These are phyloP conservation scores for Tephrocybe sp. DNA, from an alignment of 768 basidiomycete genomes.

Conservation along the genomic window DNA sequence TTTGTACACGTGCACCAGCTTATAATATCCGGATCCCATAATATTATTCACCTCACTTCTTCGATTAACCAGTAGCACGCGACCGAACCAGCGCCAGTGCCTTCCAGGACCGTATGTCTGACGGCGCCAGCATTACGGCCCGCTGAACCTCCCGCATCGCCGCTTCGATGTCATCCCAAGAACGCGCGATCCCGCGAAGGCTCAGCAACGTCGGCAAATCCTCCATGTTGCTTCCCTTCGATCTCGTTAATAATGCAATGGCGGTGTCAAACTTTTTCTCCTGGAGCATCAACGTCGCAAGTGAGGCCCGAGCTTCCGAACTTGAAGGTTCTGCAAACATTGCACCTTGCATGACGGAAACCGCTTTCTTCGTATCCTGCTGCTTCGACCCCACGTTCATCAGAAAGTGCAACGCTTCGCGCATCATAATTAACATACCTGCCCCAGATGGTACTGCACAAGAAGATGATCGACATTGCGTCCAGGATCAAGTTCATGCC, in stretches of 20 bases:
- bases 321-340: conserved; percentile 56
- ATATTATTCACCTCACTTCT: conserved; percentile 9
- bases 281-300: conserved; percentile 57
- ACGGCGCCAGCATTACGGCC: conserved; percentile 61
- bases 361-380: conserved; percentile 49
- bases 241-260: conserved; percentile 42
- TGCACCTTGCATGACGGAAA: conserved; percentile 53
- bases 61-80: conserved; percentile 1
- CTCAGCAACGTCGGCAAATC: conserved; percentile 41
- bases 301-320: conserved; percentile 43
- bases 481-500: conserved; percentile 63
- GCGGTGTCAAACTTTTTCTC: conserved; percentile 39
- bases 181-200: conserved; percentile 48
- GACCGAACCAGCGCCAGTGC: conserved; percentile 54
- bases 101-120: conserved; percentile 52
- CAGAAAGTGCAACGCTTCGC: background rate
- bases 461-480: conserved; percentile 72
- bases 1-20: conserved; percentile 10
- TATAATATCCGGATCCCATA: conserved; percentile 13
- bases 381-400: conserved; percentile 19
- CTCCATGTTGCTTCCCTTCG: conserved; percentile 23
- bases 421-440: conserved; percentile 41
- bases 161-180: conserved; percentile 12
- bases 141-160: conserved; percentile 54
- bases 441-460: conserved; percentile 67